Evolutionary conservation across 2,329 filamentous ascomycete genomes (phyloP).

Genomic region (Berkeleyomyces basicola): DNA sequence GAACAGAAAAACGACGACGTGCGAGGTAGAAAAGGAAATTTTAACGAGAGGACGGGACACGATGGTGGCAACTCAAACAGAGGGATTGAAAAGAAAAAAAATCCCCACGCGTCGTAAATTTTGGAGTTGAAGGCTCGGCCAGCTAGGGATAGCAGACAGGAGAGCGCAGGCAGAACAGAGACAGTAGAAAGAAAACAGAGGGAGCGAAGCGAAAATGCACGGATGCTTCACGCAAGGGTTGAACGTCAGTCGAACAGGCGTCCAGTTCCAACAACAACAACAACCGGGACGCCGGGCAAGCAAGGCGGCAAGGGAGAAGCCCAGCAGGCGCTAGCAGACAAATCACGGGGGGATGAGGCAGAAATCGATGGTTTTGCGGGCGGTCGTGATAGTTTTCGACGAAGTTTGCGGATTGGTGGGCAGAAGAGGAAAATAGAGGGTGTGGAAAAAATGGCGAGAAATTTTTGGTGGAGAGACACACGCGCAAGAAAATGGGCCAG

Average conservation of each 20-base stretch:
- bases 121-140: slow-evolving; percentile 1
- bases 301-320: background rate
- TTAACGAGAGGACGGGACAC: slow-evolving; percentile 6
- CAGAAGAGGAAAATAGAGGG: background rate
- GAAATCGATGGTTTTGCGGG: background rate
- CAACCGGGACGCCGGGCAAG: background rate
- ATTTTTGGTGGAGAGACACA: background rate
- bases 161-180: slow-evolving; percentile 7
- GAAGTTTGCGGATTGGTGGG: background rate
- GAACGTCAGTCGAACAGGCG: slow-evolving; percentile 1
- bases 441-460: background rate
- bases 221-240: slow-evolving; percentile 13
- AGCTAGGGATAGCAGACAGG: slow-evolving; percentile 1
- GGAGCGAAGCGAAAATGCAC: slow-evolving; percentile 9
- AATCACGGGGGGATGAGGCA: background rate
- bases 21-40: slow-evolving; percentile 3
- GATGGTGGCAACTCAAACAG: slow-evolving; percentile 2
- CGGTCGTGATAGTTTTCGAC: background rate
- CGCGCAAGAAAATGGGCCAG: background rate
- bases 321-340: background rate
- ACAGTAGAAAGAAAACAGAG: slow-evolving; percentile 2
- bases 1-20: background rate
- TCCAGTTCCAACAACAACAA: background rate
- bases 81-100: background rate
- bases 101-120: slow-evolving; percentile 8